Evolutionary conservation across 2,329 filamentous ascomycete genomes (phyloP), one percentile per base, ranked within the genome.

Genomic region (Colletotrichum sp.): DNA sequence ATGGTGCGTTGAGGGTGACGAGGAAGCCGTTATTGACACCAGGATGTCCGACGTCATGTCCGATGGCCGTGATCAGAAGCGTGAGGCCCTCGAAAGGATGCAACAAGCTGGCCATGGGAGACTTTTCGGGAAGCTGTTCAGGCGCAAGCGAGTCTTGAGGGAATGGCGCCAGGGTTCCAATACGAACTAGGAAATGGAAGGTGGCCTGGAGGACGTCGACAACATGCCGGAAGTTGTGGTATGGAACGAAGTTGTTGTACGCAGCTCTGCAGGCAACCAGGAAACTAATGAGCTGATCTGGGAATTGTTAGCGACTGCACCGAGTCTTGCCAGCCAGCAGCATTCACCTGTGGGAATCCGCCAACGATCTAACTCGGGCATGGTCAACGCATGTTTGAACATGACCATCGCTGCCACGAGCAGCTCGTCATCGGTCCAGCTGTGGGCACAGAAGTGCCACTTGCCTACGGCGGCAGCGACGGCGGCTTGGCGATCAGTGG

Each of bases 11-110:
- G 36, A 98, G 90, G 36, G 95, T 96, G 21, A 98, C 93, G 7
- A 99, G 89, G 82, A 99, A 99, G 34, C 96, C 96, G 83, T 99
- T 99, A 87, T 99, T 99, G 81, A 99, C 97, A 71, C 97, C 97
- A 0, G 97, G 97, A 83, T 99, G 97, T 26, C 97, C 97, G 52
- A 99, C 97, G 83, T 99, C 97, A 80, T 99, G 97, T 57, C 97
- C 97, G 81, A 99, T 98, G n/a, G 97, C 97, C 10, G 96, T 96
- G 78, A 99, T 94, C 62, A 99, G 90, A 4, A 99, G 90, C 0
- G 96, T 96, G 69, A 99, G 89, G 7, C 95, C 95, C 84, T 99
- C 96, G 78, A 98, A 95, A 1, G 96, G 96, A 65, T 91, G 90
- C n/a, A 99, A 88, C 28, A 99, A 88, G 60, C 90, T 88, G 4